phyloP scores from a whole-genome alignment of 164 flowering plant genomes.

The Tinospora cordifolia region DNA sequence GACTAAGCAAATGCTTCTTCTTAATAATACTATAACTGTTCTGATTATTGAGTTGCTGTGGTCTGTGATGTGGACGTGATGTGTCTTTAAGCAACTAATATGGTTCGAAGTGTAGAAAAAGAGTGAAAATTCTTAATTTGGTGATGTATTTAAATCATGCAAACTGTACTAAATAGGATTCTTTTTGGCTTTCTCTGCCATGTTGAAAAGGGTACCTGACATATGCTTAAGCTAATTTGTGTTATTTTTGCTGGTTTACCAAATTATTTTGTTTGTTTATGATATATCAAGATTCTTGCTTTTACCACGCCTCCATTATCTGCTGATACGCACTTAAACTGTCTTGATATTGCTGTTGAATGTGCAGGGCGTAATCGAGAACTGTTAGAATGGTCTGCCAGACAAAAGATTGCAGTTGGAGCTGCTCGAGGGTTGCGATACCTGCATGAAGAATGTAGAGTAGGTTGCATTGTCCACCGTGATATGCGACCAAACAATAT shows the following conservation, averaged over 20 bases:
- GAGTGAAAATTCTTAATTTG: background rate
- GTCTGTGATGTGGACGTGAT: background rate
- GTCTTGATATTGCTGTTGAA: background rate
- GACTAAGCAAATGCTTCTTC: background rate
- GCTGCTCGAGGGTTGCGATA: slow-evolving; percentile 96
- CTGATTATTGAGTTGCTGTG: background rate
- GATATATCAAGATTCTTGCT: background rate
- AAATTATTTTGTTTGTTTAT: background rate
- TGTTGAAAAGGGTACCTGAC: background rate
- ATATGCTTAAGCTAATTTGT: background rate
- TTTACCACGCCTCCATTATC: background rate
- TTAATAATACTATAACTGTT: background rate
- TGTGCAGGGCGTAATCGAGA: slow-evolving; percentile 41
- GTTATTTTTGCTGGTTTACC: background rate
- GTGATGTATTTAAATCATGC: background rate
- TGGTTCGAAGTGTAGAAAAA: background rate
- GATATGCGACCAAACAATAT: slow-evolving; percentile 97
- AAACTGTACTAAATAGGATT: background rate
- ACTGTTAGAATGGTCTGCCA: slow-evolving; percentile 65
- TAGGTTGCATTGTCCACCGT: slow-evolving; percentile 92
- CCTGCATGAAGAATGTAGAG: slow-evolving; percentile 96
- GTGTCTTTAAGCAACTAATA: background rate
- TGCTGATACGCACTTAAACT: background rate
- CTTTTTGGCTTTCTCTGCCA: background rate
- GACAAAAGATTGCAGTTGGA: slow-evolving; percentile 87